Conservation (phyloP, 352 stramenopile species). For the Globisporangium yorkense region DNA sequence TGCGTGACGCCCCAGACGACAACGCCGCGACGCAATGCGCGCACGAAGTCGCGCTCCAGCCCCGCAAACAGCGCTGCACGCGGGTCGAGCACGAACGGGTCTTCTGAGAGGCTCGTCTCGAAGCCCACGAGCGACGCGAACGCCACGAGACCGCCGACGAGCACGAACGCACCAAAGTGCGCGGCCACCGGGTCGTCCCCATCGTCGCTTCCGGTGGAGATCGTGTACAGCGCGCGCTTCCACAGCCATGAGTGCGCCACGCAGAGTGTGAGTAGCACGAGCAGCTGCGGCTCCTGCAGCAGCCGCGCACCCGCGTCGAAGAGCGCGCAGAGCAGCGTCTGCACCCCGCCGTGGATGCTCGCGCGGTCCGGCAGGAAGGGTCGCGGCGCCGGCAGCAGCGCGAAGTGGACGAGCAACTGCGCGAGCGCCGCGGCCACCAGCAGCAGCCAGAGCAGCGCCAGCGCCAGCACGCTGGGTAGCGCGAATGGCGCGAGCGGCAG, state of each 20-base stretch:
- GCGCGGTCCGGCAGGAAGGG: conserved; percentile 16
- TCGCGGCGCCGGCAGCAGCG: conserved; percentile 31
- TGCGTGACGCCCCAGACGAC: conserved; percentile 27
- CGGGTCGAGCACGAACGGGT: conserved; percentile 51
- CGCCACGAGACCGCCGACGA: conserved; percentile 29
- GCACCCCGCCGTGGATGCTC: conserved; percentile 22
- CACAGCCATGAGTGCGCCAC: conserved; percentile 43
- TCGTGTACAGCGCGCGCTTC: conserved; percentile 20
- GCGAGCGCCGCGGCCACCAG: conserved; percentile 19
- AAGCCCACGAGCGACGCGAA: conserved; percentile 39
- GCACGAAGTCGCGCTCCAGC: conserved; percentile 39
- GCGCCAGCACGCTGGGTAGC: conserved; percentile 21
- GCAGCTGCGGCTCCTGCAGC: conserved; percentile 38
- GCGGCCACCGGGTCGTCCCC: background rate
- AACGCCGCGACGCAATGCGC: conserved; percentile 34
- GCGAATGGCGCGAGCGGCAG: conserved; percentile 28
- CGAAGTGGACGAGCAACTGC: conserved; percentile 37
- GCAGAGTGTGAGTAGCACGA: conserved; percentile 34
- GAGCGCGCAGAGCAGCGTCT: conserved; percentile 27
- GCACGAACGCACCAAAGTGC: conserved; percentile 30
- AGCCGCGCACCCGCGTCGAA: conserved; percentile 26
- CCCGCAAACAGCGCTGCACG: conserved; percentile 24
- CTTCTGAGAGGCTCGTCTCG: conserved; percentile 31
- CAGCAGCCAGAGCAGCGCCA: conserved; percentile 17
- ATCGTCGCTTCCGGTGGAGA: background rate